phyloP scores from a whole-genome alignment of 441 rosid genomes.

The Kokia cookei region DNA sequence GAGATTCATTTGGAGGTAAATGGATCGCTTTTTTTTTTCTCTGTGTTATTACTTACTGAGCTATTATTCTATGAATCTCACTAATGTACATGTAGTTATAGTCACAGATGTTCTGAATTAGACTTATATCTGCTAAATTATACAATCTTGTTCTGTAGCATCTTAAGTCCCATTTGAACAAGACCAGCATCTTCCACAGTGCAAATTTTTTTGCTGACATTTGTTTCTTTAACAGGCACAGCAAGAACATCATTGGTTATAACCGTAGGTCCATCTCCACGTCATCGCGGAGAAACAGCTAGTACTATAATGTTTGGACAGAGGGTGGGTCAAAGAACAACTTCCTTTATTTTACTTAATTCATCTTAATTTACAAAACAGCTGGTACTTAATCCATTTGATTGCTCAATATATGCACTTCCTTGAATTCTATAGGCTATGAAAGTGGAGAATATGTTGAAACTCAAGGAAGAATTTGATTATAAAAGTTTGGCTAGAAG shows the following conservation, averaged over 20 bases:
- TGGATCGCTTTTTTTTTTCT: background rate
- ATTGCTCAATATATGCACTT: background rate
- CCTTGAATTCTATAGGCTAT: conserved; percentile 57
- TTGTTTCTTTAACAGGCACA: conserved; percentile 57
- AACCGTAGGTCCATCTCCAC: conserved; percentile 97
- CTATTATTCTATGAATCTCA: background rate
- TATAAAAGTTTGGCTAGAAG: conserved; percentile 93
- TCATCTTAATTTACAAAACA: background rate
- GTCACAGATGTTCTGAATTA: background rate
- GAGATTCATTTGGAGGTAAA: conserved; percentile 99
- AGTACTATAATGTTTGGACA: conserved; percentile 99
- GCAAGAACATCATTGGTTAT: conserved; percentile 96
- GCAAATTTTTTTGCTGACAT: conserved; percentile 27
- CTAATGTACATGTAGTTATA: background rate
- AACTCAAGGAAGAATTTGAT: conserved; percentile 96
- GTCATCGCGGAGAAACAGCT: conserved; percentile 97
- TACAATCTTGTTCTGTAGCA: background rate
- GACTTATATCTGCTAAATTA: background rate
- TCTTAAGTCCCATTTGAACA: background rate
- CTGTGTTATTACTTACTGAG: background rate
- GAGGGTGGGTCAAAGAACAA: conserved; percentile 52
- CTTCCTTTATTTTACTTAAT: background rate
- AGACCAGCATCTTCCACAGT: background rate
- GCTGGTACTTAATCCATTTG: background rate
- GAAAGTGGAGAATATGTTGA: conserved; percentile 99